phyloP scores from a whole-genome alignment of 23 red algal genomes.

The Gracilaria domingensis region DNA sequence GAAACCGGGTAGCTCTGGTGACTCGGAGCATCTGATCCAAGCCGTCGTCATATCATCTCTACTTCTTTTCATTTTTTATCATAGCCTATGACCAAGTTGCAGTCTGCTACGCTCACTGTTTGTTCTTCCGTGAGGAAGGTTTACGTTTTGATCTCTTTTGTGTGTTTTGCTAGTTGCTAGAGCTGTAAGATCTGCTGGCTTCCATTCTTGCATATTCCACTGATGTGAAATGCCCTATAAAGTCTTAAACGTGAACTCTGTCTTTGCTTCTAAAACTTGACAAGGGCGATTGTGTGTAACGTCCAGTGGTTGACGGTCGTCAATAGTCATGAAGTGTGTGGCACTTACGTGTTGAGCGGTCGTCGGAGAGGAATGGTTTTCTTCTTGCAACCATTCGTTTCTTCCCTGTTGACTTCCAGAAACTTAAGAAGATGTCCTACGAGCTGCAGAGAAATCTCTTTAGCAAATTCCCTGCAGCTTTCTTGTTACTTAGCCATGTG shows the following conservation, averaged over 20 bases:
- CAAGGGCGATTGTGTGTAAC: not conserved
- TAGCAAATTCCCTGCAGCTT: not conserved
- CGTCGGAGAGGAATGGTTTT: not conserved
- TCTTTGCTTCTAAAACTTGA: not conserved
- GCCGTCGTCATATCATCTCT: not conserved
- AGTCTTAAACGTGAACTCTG: not conserved
- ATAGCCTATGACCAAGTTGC: no score
- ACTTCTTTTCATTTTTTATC: not conserved
- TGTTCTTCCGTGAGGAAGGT: no score
- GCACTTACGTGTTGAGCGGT: not conserved
- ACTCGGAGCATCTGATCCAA: slow-evolving; percentile 72
- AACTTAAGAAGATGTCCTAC: not conserved
- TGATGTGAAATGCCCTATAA: not conserved
- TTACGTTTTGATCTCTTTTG: no score
- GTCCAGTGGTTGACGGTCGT: not conserved
- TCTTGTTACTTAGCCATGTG: not conserved
- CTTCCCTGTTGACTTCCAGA: not conserved
- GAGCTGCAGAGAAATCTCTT: not conserved
- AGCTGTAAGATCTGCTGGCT: no score
- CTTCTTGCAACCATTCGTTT: not conserved
- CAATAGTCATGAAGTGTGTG: not conserved
- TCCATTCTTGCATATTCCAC: no score
- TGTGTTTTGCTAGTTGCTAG: no score
- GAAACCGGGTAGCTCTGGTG: slow-evolving; percentile 58
- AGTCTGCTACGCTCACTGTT: no score